Evolutionary conservation across 2,329 filamentous ascomycete species (phyloP).

Genomic region (Trichoderma sp.): DNA sequence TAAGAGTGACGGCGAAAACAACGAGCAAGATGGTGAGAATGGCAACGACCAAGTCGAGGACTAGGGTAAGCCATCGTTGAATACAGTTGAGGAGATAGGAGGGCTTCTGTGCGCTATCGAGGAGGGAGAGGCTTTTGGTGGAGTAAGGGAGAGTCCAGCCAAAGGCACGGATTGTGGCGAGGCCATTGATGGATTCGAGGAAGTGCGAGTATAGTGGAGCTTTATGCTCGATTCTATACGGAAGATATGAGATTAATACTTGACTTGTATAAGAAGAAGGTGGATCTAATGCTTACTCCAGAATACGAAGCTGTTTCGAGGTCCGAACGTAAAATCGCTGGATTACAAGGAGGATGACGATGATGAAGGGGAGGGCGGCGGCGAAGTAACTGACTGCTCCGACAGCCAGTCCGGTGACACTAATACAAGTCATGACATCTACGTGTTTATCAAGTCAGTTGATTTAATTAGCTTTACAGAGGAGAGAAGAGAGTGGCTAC

Average conservation of each 20-base stretch:
- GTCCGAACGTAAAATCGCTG: constrained; percentile 60
- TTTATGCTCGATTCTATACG: constrained; percentile 39
- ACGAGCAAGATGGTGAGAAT: constrained; percentile 47
- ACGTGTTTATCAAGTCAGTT: background rate
- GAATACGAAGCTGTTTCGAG: constrained; percentile 56
- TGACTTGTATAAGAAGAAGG: background rate
- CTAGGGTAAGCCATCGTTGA: constrained; percentile 58
- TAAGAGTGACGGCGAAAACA: constrained; percentile 45
- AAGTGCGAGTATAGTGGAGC: constrained; percentile 42
- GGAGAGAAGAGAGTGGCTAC: constrained; percentile 22
- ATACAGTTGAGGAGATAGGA: constrained; percentile 57
- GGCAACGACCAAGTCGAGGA: constrained; percentile 56
- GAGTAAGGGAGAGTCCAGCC: constrained; percentile 45
- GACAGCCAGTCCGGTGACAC: constrained; percentile 50
- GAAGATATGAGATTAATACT: background rate
- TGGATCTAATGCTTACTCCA: constrained; percentile 45
- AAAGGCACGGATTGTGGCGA: constrained; percentile 46
- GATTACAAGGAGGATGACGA: constrained; percentile 48
- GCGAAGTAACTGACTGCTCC: constrained; percentile 51
- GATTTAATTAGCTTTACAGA: background rate
- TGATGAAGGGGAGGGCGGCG: constrained; percentile 50
- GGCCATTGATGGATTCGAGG: constrained; percentile 39
- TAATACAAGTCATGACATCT: constrained; percentile 44
- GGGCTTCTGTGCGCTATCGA: constrained; percentile 56
- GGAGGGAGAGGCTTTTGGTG: constrained; percentile 42